Evolutionary conservation across 441 rosid species (phyloP).

Genomic region (Aquilaria agallochum): DNA sequence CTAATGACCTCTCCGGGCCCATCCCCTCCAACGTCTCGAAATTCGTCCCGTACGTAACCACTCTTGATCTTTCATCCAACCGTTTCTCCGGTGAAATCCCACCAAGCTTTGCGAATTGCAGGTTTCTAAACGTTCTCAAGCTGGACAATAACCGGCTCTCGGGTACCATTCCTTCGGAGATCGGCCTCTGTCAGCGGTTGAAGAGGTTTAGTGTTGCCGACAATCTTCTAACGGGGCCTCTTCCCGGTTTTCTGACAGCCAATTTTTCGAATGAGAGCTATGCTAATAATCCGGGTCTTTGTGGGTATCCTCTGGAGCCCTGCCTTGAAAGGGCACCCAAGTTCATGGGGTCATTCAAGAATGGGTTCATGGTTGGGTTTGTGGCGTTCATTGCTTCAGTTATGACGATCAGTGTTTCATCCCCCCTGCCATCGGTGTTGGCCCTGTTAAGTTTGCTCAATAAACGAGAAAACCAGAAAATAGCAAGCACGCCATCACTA

Average conservation of each 20-base stretch:
- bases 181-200: constrained; percentile 17
- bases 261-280: constrained; percentile 1
- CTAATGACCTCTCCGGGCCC: constrained; percentile 28
- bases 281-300: constrained; percentile 21
- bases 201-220: constrained; percentile 27
- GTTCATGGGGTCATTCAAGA: constrained; percentile 6
- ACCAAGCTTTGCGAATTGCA: constrained; percentile 1
- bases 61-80: constrained; percentile 29
- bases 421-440: background rate
- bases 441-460: background rate
- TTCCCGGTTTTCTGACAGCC: constrained; percentile 19
- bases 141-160: constrained; percentile 31
- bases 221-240: constrained; percentile 31
- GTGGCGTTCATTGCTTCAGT: background rate
- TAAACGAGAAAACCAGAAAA: background rate
- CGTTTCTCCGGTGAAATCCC: constrained; percentile 34
- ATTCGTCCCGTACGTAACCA: background rate
- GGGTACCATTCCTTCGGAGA: constrained; percentile 26
- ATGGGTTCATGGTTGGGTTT: constrained; percentile 21
- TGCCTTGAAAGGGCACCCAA: background rate
- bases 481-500: background rate
- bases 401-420: background rate
- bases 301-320: constrained; percentile 22
- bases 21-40: constrained; percentile 24
- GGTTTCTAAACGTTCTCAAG: constrained; percentile 19